Conservation (phyloP, 2,329 filamentous ascomycete genomes). For the Pseudogymnoascus sp. region DNA sequence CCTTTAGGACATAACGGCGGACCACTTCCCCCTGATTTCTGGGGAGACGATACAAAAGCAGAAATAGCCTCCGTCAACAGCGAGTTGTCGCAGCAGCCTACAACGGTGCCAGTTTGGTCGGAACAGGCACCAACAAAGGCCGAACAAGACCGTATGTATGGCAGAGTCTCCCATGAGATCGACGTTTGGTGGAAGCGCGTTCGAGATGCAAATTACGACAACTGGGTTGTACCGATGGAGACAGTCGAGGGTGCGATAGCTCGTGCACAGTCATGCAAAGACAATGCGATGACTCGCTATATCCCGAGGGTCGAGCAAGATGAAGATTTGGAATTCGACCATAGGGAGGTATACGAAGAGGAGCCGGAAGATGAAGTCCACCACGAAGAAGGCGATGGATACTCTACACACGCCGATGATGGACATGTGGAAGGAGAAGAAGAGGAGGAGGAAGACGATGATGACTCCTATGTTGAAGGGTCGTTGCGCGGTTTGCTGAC, state of each 20-base stretch:
- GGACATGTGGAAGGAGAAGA: conserved; percentile 49
- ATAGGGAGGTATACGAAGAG: conserved; percentile 37
- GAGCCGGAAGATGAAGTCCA: conserved; percentile 37
- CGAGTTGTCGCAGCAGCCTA: conserved; percentile 1
- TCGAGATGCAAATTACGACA: conserved; percentile 51
- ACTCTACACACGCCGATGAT: conserved; percentile 30
- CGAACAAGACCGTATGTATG: conserved; percentile 53
- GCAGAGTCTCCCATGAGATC: conserved; percentile 55
- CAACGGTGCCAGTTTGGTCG: conserved; percentile 22
- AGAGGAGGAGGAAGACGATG: conserved; percentile 62
- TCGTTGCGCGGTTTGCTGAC: conserved; percentile 78
- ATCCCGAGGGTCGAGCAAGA: conserved; percentile 22
- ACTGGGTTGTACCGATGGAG: conserved; percentile 52
- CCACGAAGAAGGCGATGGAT: conserved; percentile 42
- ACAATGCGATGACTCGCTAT: conserved; percentile 47
- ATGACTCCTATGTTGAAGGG: conserved; percentile 72
- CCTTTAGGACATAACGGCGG: conserved; percentile 27
- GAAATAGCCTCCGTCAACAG: neutral
- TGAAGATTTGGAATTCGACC: conserved; percentile 15
- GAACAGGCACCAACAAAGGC: conserved; percentile 34
- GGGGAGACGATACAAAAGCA: neutral
- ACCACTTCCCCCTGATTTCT: conserved; percentile 18
- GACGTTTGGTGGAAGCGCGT: conserved; percentile 58
- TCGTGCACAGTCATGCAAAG: conserved; percentile 50
- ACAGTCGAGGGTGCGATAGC: conserved; percentile 51